Base-by-base conservation (phyloP, 2,329 filamentous ascomycete species). In the Neoarthrinium moseri region DNA sequence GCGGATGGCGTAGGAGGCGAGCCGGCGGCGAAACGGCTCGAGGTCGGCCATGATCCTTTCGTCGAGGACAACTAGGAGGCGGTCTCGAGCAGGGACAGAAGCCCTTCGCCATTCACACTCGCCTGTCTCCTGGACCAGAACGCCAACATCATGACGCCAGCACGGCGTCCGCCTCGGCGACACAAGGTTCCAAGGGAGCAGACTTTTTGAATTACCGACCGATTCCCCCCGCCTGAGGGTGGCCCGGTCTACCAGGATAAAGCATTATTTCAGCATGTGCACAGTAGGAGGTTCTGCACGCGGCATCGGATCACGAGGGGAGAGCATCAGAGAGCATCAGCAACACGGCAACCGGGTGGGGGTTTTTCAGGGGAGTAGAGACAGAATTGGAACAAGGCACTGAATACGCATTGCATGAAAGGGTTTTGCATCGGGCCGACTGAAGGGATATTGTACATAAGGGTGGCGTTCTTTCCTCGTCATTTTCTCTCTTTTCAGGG, bases 11-110 rank as follows among this genome's bases (percentile, higher is more conserved):
- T 61, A 11, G 57, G 51, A 22, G 56, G 60, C 33, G 66, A 65
- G 59, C 76, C 73, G 6, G 73, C 76, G 17, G 65, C 73, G 39
- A 80, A 80, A 69, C 71, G 77, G 59, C 65, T 78, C 42, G 77
- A 78, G 57, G 65, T 78, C 38, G 64, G 57, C 43, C 44, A 65
- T 47, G 75, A 78, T 51, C 69, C 71, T 12, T 74, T 72, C 54
- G 50, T 62, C 39, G 66, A 65, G 51, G 50, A 58, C 33, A 48
- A 53, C 48, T 57, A 61, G 49, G 44, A 39, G 43, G 30, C 32
- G 39, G 42, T 43, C 52, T 29, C 39, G 20, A 20, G 39, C 32
- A 34, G 50, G 33, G 43, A 24, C 54, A 29, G 27, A 8, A 35
- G 13, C 20, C 27, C n/a, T 3, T 29, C 29, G 24, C 39, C 39